Conservation (phyloP, 2,329 filamentous ascomycete genomes). For the Monilinia aucupariae region DNA sequence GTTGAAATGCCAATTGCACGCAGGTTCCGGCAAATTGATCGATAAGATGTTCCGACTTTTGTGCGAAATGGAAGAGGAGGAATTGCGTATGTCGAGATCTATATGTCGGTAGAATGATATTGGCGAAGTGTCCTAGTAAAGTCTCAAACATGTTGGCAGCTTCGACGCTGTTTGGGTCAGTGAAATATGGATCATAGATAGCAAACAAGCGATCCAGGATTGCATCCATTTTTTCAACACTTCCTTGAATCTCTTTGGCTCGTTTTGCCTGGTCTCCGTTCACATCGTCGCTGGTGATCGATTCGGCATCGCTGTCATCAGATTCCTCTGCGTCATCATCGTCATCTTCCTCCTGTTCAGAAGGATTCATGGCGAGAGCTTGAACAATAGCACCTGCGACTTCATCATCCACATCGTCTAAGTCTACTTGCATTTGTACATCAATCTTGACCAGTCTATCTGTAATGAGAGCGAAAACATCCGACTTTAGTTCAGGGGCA, state of each 20-base stretch:
- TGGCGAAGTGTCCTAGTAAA: slow-evolving; percentile 78
- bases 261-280: slow-evolving; percentile 57
- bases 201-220: slow-evolving; percentile 84
- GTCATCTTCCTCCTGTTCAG: slow-evolving; percentile 51
- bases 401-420: slow-evolving; percentile 90
- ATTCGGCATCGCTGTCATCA: slow-evolving; percentile 63
- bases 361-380: slow-evolving; percentile 40
- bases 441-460: slow-evolving; percentile 90
- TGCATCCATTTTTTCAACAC: slow-evolving; percentile 84
- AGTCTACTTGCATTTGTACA: slow-evolving; percentile 86
- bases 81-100: slow-evolving; percentile 93
- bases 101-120: slow-evolving; percentile 83
- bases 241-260: slow-evolving; percentile 69
- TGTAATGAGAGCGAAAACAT: slow-evolving; percentile 77
- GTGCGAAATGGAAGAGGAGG: slow-evolving; percentile 90
- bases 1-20: slow-evolving; percentile 63
- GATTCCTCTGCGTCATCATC: slow-evolving; percentile 43
- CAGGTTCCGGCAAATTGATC: slow-evolving; percentile 79
- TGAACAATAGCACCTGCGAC: slow-evolving; percentile 67
- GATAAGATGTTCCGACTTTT: slow-evolving; percentile 70
- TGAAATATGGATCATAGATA: slow-evolving; percentile 71
- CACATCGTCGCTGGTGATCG: slow-evolving; percentile 64
- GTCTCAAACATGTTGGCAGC: slow-evolving; percentile 71
- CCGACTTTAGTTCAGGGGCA: slow-evolving; percentile 68
- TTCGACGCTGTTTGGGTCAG: slow-evolving; percentile 59